Percentiles rank a stretch among this genome's conserved stretches.
phyloP scores from a whole-genome alignment of 176 grass and related monocot genomes.

The Luzula sylvatica region DNA sequence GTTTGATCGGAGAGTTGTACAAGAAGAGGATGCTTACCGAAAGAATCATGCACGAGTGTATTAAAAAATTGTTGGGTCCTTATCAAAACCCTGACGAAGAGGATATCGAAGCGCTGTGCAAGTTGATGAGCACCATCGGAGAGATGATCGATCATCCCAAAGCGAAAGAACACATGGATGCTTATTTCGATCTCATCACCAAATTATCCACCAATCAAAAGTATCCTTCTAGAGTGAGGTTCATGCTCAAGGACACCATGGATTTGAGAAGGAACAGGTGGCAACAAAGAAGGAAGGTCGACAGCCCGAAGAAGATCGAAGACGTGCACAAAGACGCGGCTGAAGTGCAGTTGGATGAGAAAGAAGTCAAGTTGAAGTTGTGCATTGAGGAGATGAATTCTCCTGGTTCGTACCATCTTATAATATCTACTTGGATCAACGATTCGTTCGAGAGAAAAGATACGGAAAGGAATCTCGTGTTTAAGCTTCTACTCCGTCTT shows the following conservation, averaged over 20 bases:
- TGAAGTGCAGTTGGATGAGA: slow-evolving; percentile 75
- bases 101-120: slow-evolving; percentile 85
- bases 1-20: slow-evolving; percentile 89
- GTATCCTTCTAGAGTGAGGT: slow-evolving; percentile 76
- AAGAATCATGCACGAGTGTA: slow-evolving; percentile 96
- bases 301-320: slow-evolving; percentile 98
- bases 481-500: slow-evolving; percentile 70
- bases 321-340: slow-evolving; percentile 92
- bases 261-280: slow-evolving; percentile 88
- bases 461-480: slow-evolving; percentile 69
- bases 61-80: slow-evolving; percentile 68
- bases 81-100: slow-evolving; percentile 66
- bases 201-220: slow-evolving; percentile 56
- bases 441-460: slow-evolving; percentile 94
- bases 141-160: slow-evolving; percentile 89
- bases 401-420: slow-evolving; percentile 58
- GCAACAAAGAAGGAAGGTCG: slow-evolving; percentile 90
- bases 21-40: slow-evolving; percentile 95
- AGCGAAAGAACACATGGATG: slow-evolving; percentile 94
- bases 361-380: slow-evolving; percentile 63
- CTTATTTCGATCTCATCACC: slow-evolving; percentile 59
- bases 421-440: slow-evolving; percentile 84
- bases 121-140: slow-evolving; percentile 96
- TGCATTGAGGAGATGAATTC: slow-evolving; percentile 94
- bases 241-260: slow-evolving; percentile 81